Evolutionary conservation across 345 rosid genomes (phyloP).

Genomic region (Trapa bicornis): DNA sequence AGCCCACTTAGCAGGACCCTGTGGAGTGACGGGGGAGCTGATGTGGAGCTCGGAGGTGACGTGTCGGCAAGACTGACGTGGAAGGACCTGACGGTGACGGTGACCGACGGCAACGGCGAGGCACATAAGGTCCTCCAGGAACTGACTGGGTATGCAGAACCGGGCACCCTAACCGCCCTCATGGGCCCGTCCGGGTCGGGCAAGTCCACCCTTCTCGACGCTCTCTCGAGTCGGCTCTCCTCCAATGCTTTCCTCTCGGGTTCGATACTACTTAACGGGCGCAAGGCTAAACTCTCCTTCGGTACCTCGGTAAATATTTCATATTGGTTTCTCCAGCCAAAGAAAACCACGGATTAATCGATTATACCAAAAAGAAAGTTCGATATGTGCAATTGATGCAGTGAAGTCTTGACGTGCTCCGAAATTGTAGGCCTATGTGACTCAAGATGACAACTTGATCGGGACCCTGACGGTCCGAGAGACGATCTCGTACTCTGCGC

Average conservation of each 20-base stretch:
- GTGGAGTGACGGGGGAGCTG: slow-evolving; percentile 24
- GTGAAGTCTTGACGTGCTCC: too few relatives aligned
- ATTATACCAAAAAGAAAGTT: too few relatives aligned
- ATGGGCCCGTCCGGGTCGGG: slow-evolving; percentile 98
- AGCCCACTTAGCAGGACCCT: slow-evolving; percentile 74
- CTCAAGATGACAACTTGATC: slow-evolving; percentile 92
- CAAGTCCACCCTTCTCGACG: slow-evolving; percentile 84
- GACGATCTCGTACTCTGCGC: slow-evolving; percentile 75
- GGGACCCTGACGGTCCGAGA: slow-evolving; percentile 91
- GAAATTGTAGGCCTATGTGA: slow-evolving; percentile 62
- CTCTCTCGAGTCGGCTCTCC: slow-evolving; percentile 74
- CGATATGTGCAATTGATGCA: too few relatives aligned
- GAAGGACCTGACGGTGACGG: slow-evolving; percentile 87
- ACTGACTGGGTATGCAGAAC: slow-evolving; percentile 81
- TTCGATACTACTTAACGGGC: slow-evolving; percentile 73
- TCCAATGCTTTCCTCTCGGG: slow-evolving; percentile 88
- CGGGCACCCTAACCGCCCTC: slow-evolving; percentile 71
- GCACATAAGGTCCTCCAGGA: slow-evolving; percentile 68
- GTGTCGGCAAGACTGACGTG: slow-evolving; percentile 80
- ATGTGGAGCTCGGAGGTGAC: slow-evolving; percentile 58
- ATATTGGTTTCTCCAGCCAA: too few relatives aligned
- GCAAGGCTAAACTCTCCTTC: slow-evolving; percentile 78
- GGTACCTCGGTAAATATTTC: slow-evolving; percentile 69
- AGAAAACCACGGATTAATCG: too few relatives aligned
- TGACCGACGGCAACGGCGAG: slow-evolving; percentile 50